Evolutionary conservation across 1,139 yeast genomes (phyloP).

Genomic region (Schwanniomyces etchellsii): DNA sequence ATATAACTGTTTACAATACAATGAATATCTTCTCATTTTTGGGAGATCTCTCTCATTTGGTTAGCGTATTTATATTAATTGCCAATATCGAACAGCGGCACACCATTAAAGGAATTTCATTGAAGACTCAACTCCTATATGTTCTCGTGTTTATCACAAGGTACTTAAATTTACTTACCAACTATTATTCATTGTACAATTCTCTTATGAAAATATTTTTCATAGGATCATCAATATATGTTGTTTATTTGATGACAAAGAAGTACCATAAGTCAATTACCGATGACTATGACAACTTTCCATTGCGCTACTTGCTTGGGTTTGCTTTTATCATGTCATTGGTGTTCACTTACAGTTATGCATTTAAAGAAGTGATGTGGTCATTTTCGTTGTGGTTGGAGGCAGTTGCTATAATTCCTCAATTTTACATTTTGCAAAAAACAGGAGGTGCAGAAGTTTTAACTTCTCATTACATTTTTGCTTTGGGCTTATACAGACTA

Average conservation of each 20-base stretch:
- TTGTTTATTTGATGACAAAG: slow-evolving; percentile 63
- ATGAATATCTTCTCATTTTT: slow-evolving; percentile 53
- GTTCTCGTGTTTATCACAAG: slow-evolving; percentile 74
- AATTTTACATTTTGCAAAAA: slow-evolving; percentile 81
- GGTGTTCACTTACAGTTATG: slow-evolving; percentile 62
- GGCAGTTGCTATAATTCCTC: slow-evolving; percentile 88
- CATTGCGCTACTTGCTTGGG: slow-evolving; percentile 61
- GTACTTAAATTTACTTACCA: slow-evolving; percentile 64
- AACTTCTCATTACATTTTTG: slow-evolving; percentile 89
- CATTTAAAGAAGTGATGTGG: slow-evolving; percentile 63
- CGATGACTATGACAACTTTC: slow-evolving; percentile 64
- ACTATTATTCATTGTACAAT: slow-evolving; percentile 66
- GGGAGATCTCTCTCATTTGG: slow-evolving; percentile 80
- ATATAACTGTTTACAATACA: slow-evolving; percentile 1
- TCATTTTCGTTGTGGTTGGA: slow-evolving; percentile 83
- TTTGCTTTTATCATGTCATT: slow-evolving; percentile 59
- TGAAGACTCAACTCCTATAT: slow-evolving; percentile 82
- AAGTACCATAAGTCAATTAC: slow-evolving; percentile 55
- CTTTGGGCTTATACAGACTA: slow-evolving; percentile 84
- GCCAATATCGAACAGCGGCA: slow-evolving; percentile 60
- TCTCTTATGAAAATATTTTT: slow-evolving; percentile 76
- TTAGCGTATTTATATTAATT: slow-evolving; percentile 70
- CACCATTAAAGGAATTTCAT: slow-evolving; percentile 78
- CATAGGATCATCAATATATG: slow-evolving; percentile 69
- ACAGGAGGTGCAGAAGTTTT: slow-evolving; percentile 85